Evolutionary conservation across 2,329 filamentous ascomycete genomes (phyloP).

Genomic region (Claviceps spartinae): DNA sequence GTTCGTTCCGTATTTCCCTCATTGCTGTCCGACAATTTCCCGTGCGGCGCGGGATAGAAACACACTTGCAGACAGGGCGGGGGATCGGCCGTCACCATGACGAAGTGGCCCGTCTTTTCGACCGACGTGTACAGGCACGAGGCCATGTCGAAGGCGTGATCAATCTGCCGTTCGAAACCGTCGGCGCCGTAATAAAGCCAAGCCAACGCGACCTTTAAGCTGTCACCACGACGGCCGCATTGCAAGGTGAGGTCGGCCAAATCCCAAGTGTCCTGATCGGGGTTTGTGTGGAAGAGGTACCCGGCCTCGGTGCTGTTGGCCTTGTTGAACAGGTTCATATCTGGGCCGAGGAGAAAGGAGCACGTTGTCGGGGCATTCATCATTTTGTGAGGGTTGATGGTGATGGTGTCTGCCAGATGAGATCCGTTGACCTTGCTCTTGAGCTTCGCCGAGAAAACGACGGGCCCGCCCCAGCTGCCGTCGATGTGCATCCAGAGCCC

Average conservation of each 20-base stretch:
- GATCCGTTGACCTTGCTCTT: conserved; percentile 52
- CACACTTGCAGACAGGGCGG: conserved; percentile 88
- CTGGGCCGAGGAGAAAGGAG: conserved; percentile 70
- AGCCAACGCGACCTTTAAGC: conserved; percentile 71
- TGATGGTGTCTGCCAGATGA: conserved; percentile 65
- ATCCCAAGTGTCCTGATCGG: conserved; percentile 59
- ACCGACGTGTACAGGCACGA: conserved; percentile 52
- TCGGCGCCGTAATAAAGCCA: conserved; percentile 79
- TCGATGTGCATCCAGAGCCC: conserved; percentile 89
- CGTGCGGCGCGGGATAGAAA: conserved; percentile 65
- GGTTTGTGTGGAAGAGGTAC: conserved; percentile 62
- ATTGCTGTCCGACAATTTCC: conserved; percentile 28
- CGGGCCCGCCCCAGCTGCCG: conserved; percentile 78
- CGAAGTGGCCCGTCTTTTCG: conserved; percentile 42
- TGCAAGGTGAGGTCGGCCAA: conserved; percentile 86
- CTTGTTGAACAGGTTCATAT: conserved; percentile 62
- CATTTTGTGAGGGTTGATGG: conserved; percentile 96
- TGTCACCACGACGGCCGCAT: conserved; percentile 77
- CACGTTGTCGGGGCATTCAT: conserved; percentile 82
- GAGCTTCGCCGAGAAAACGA: conserved; percentile 59
- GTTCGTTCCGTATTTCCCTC: conserved; percentile 36
- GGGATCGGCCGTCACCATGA: conserved; percentile 60
- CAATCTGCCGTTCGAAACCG: conserved; percentile 58
- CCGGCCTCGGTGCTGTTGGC: conserved; percentile 81
- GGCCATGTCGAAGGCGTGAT: conserved; percentile 60